phyloP scores from a whole-genome alignment of 2,329 filamentous ascomycete genomes.

The Colletotrichum brevisporum region DNA sequence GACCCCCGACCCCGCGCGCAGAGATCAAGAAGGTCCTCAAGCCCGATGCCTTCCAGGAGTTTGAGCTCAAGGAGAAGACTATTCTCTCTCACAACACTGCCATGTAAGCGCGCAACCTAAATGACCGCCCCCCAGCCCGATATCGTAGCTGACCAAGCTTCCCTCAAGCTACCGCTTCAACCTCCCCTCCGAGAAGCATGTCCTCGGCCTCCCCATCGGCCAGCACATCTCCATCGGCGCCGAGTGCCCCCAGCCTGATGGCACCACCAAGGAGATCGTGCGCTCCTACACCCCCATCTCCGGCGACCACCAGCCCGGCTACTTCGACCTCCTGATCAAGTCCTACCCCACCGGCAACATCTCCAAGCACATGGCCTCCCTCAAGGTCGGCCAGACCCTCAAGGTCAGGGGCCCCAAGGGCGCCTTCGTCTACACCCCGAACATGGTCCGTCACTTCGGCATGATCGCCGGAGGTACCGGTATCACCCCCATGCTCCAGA shows the following conservation, averaged over 20 bases:
- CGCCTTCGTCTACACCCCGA: slow-evolving; percentile 96
- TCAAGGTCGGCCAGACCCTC: slow-evolving; percentile 88
- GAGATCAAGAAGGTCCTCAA: slow-evolving; percentile 87
- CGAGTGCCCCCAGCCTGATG: slow-evolving; percentile 75
- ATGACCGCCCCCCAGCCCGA: background rate
- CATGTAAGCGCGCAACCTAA: slow-evolving; percentile 72
- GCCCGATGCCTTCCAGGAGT: slow-evolving; percentile 89
- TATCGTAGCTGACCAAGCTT: slow-evolving; percentile 24
- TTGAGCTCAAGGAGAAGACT: slow-evolving; percentile 94
- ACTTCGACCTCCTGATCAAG: slow-evolving; percentile 98
- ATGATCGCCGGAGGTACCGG: slow-evolving; percentile 99
- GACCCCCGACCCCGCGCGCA: slow-evolving; percentile 51
- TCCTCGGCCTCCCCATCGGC: slow-evolving; percentile 96
- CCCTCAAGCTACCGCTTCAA: slow-evolving; percentile 85
- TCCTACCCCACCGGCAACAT: slow-evolving; percentile 98
- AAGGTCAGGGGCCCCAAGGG: slow-evolving; percentile 95
- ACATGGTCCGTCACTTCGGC: slow-evolving; percentile 96
- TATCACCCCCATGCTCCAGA: slow-evolving; percentile 98
- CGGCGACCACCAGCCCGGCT: slow-evolving; percentile 88
- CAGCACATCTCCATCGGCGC: slow-evolving; percentile 98
- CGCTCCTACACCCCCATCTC: slow-evolving; percentile 95
- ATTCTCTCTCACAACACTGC: slow-evolving; percentile 98
- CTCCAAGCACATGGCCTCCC: slow-evolving; percentile 88
- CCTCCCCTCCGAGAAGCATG: slow-evolving; percentile 81
- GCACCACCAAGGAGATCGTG: slow-evolving; percentile 84